phyloP scores from a whole-genome alignment of 2,329 filamentous ascomycete species.

The Aureobasidium subglaciale region DNA sequence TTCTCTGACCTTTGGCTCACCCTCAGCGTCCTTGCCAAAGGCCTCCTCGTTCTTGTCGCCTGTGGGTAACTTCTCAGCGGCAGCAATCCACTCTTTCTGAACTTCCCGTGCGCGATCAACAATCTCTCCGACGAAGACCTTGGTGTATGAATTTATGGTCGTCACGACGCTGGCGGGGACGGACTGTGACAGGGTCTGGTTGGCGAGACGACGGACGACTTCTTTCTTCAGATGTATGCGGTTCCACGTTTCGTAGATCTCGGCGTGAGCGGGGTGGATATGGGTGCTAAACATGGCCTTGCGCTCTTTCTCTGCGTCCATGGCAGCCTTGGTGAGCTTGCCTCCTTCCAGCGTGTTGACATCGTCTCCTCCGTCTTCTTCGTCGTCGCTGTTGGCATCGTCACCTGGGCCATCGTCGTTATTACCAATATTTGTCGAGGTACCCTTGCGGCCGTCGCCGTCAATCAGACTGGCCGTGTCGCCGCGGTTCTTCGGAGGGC shows the following conservation, averaged over 20 bases:
- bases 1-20: slow-evolving; percentile 22
- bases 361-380: slow-evolving; percentile 50
- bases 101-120: slow-evolving; percentile 65
- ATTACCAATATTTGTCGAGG: slow-evolving; percentile 21
- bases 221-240: slow-evolving; percentile 61
- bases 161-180: slow-evolving; percentile 66
- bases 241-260: slow-evolving; percentile 64
- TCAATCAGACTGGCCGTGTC: slow-evolving; percentile 15
- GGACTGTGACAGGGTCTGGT: slow-evolving; percentile 73
- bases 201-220: slow-evolving; percentile 67
- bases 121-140: slow-evolving; percentile 69
- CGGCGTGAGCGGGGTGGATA: slow-evolving; percentile 60
- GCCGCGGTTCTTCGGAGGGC: slow-evolving; percentile 9
- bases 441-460: slow-evolving; percentile 15
- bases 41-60: slow-evolving; percentile 33
- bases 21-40: slow-evolving; percentile 18
- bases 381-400: slow-evolving; percentile 40
- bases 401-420: slow-evolving; percentile 40
- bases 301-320: slow-evolving; percentile 61
- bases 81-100: slow-evolving; percentile 62
- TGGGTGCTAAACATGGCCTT: slow-evolving; percentile 55
- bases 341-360: slow-evolving; percentile 50
- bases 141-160: slow-evolving; percentile 68
- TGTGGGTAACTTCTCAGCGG: slow-evolving; percentile 50
- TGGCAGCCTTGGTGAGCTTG: slow-evolving; percentile 49